phyloP scores from a whole-genome alignment of 768 basidiomycete genomes.

The Amanita fuliginea region DNA sequence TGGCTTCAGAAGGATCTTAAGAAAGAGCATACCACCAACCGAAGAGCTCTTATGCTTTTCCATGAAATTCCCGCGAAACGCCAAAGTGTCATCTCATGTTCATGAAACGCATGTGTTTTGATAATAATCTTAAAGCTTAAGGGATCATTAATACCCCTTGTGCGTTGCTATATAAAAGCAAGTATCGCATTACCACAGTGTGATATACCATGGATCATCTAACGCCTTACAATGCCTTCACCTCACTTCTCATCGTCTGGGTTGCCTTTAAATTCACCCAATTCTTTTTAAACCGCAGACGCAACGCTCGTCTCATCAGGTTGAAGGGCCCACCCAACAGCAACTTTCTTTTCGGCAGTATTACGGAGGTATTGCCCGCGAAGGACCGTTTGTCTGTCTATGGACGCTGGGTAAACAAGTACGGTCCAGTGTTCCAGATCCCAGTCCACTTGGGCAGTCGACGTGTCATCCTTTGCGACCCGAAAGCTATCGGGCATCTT shows the following conservation, averaged over 20 bases:
- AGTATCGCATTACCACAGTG: not conserved
- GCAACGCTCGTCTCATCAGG: not conserved
- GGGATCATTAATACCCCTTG: too few species aligned
- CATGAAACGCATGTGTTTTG: too few species aligned
- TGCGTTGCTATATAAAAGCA: too few species aligned
- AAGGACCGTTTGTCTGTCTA: constrained; percentile 22
- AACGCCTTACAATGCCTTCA: not conserved
- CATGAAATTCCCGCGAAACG: too few species aligned
- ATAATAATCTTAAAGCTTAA: too few species aligned
- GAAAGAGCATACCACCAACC: too few species aligned
- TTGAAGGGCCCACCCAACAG: not conserved
- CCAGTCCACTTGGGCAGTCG: constrained; percentile 22
- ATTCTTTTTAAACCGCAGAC: not conserved
- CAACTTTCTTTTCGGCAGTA: constrained; percentile 25
- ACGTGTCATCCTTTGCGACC: constrained; percentile 29
- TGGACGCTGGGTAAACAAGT: constrained; percentile 36
- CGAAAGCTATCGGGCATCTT: constrained; percentile 40
- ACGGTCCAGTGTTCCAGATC: constrained; percentile 34
- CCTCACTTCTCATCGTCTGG: not conserved
- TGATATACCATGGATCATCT: not conserved
- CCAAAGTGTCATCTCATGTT: too few species aligned
- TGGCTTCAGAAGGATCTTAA: too few species aligned
- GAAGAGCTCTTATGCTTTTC: too few species aligned
- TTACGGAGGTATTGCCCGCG: constrained; percentile 15
- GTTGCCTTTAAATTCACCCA: not conserved